phyloP scores from a whole-genome alignment of 352 stramenopile genomes.

The Achlya hypogyna region DNA sequence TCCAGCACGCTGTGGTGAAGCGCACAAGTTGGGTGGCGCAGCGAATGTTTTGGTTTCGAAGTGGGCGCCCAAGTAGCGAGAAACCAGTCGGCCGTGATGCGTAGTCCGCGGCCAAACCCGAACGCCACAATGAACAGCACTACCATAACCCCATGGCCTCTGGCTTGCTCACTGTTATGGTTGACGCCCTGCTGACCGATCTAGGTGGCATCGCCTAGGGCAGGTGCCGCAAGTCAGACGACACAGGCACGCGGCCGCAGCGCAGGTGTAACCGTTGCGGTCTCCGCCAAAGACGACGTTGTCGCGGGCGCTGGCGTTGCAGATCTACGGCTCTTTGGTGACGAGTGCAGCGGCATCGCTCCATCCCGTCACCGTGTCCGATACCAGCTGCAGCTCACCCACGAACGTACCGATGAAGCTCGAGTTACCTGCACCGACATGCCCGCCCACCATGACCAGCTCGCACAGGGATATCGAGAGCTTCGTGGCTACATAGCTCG shows the following conservation, averaged over 20 bases:
- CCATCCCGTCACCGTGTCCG: neutral
- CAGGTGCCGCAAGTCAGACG: neutral
- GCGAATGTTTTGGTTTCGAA: neutral
- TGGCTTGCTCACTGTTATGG: conserved; percentile 26
- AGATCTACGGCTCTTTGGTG: neutral
- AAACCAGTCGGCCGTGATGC: neutral
- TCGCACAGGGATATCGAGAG: neutral
- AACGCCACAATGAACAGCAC: neutral
- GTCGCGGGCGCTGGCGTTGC: neutral
- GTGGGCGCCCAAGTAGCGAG: neutral
- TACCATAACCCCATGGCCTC: neutral
- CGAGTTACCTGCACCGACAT: neutral
- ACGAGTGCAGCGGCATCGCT: neutral
- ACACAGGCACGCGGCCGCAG: neutral
- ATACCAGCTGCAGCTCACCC: neutral
- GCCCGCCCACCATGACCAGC: neutral
- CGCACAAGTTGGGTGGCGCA: neutral
- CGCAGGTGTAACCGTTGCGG: too few species aligned
- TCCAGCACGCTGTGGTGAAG: neutral
- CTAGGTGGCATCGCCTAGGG: neutral
- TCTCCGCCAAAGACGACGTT: neutral
- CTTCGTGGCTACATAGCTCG: too few species aligned
- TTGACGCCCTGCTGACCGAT: conserved; percentile 19
- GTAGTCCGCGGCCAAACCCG: neutral
- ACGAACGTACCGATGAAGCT: neutral